Base-by-base conservation (phyloP, 148 eudicot genomes). In the Cornus suecica region DNA sequence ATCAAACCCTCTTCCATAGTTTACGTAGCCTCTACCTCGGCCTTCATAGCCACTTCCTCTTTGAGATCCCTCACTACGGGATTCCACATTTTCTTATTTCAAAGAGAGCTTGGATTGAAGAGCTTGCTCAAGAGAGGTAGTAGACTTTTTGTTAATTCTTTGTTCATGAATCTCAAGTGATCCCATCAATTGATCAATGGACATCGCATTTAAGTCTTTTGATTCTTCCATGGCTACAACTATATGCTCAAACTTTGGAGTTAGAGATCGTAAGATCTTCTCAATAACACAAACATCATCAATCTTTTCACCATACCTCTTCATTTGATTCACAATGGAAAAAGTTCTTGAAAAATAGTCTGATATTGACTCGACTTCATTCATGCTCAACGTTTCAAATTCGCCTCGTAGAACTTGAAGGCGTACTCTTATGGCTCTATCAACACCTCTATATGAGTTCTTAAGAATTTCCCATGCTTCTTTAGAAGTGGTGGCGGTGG, bases 261-360 rank as follows among this genome's bases (percentile, higher is more conserved):
- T 61, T 24, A 61, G 65, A 22, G 65, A 22, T 1, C 65, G 0
- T 27, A 61, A 22, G 5, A 61, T 61, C 65, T 61, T 61, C 65
- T 61, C 65, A 5, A 61, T 24, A 1, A 61, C 65, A 5, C 65
- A 11, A 20, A 22, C 65, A 61, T 61, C 65, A 20, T 61, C 25
- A 22, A 61, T 5, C 25, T 65, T 65, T 54, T 75, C 65, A 4
- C 65, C 65, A 70, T 66, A 27, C 2, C 41, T 45, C 23, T 10
- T 22, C 9, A 75, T 75, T 75, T 75, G 72, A 54, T 75, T 30
- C 15, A 65, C 28, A 52, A 75, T 75, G 8, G 71, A 26, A 15
- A 45, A 14, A 2, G 25, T 58, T 34, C 69, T 2, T 23, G 28
- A 29, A 37, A 66, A 67, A 32, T 75, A 75, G 1, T 10, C 20